phyloP scores from a whole-genome alignment of 805 yeast genomes.

The Yarrowia sp. region DNA sequence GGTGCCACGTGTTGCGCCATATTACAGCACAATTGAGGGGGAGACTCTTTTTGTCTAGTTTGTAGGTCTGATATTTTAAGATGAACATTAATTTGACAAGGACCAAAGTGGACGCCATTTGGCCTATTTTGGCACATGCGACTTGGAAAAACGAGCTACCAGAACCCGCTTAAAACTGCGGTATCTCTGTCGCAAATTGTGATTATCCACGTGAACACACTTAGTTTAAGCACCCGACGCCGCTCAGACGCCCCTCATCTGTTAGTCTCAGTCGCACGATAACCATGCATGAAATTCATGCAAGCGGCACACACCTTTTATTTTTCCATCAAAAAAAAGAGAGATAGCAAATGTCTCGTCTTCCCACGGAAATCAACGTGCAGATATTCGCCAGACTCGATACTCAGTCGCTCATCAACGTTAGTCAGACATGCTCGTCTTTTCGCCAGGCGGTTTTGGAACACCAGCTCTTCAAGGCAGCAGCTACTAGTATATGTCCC shows the following conservation, averaged over 20 bases:
- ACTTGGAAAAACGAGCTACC: too few species aligned
- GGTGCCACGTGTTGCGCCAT: too few species aligned
- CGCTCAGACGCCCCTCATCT: conserved; percentile 5
- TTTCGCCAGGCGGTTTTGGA: not conserved
- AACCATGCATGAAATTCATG: conserved; percentile 5
- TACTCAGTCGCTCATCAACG: not conserved
- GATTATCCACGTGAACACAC: not conserved
- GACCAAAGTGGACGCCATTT: not conserved
- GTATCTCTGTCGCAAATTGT: too few species aligned
- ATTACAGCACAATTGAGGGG: too few species aligned
- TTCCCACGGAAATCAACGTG: conserved; percentile 5
- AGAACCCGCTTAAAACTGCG: too few species aligned
- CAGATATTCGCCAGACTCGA: not conserved
- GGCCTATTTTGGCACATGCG: not conserved
- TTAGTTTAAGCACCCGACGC: not conserved
- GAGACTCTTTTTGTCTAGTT: too few species aligned
- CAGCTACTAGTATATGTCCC: not conserved
- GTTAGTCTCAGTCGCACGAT: not conserved
- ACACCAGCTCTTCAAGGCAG: not conserved
- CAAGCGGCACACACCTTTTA: not conserved
- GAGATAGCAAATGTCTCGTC: not conserved
- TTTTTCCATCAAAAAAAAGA: not conserved
- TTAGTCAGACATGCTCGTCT: not conserved
- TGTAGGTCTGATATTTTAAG: not conserved
- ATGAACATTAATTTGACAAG: not conserved